Percentiles rank a stretch among this genome's conserved stretches.
Conservation (phyloP, 768 basidiomycete species). For the Phaffia australis region DNA sequence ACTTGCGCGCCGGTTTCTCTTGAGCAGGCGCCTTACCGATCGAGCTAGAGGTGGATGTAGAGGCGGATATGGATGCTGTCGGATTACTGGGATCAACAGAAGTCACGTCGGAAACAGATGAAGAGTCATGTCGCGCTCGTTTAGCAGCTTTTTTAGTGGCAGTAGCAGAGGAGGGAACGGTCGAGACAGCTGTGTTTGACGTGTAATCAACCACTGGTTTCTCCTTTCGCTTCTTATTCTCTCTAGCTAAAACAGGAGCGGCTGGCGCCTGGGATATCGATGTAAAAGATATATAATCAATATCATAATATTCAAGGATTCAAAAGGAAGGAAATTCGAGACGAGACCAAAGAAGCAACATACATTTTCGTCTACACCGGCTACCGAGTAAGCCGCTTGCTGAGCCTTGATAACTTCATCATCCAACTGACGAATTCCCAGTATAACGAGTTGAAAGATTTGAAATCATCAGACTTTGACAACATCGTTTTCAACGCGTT, state of each 20-base stretch:
- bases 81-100: slow-evolving; percentile 32
- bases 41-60: slow-evolving; percentile 7
- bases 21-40: not conserved
- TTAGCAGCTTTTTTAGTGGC: slow-evolving; percentile 45
- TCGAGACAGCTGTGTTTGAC: slow-evolving; percentile 38
- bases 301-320: not conserved
- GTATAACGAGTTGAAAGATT: not conserved
- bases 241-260: slow-evolving; percentile 56
- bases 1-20: slow-evolving; percentile 60
- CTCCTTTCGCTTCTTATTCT: slow-evolving; percentile 51
- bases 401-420: slow-evolving; percentile 78
- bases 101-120: not conserved
- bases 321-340: not conserved
- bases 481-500: too few relatives aligned
- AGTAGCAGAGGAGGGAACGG: slow-evolving; percentile 37
- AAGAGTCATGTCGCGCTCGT: slow-evolving; percentile 50
- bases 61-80: slow-evolving; percentile 39
- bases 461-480: not conserved
- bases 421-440: slow-evolving; percentile 51
- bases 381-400: slow-evolving; percentile 87
- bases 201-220: slow-evolving; percentile 48
- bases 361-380: slow-evolving; percentile 89
- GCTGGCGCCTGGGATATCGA: slow-evolving; percentile 57
- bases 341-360: slow-evolving; percentile 32
- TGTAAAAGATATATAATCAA: not conserved